Evolutionary conservation across 169 alveolate genomes (phyloP), one percentile per base, ranked within the genome.

Genomic region (Eimeria maxima): DNA sequence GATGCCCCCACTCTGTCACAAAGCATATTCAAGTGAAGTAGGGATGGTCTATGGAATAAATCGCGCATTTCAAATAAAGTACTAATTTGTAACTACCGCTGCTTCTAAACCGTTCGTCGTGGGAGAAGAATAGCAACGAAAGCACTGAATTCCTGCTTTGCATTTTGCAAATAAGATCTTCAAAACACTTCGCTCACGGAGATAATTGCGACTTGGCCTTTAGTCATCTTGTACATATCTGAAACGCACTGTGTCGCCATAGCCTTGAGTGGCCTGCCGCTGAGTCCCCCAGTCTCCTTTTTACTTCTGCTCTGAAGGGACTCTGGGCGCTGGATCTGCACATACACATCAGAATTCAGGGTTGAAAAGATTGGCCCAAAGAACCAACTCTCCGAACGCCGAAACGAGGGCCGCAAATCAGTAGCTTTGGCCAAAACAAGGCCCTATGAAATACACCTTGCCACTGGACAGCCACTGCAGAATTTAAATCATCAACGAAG

Each of bases 1-100:
- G 83, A 98, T 97, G n/a, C 99, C 99, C 47, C 99, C 99, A 33
- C 98, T 94, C 98, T 97, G 96, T 16, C 42, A 44, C 20, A 27
- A 10, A 29, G 13, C 38, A 50, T 11, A 14, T 5, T 2, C 29
- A 14, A 27, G 47, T 29, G 29, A 22, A 87, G 11, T 11, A 10
- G 14, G 13, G 84, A 4, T 20, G 20, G 6, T 16, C 71, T 33
- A 44, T 47, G 38, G 71, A 45, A 53, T 88, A 14, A n/a, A 27
- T 11, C 24, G 50, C 27, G 71, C 16, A 18, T 6, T 6, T 18
- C 69, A 53, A 80, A 16, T 11, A 11, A 2, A 45, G 69, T 80
- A 20, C 29, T 13, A 4, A 20, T 45, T 5, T n/a, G 42, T 29
- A 14, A 45, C 11, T 27, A 45, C 38, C 44, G 90, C 67, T 45